phyloP scores from a whole-genome alignment of 768 basidiomycete species.

The Coprinellus aureogranulatus region DNA sequence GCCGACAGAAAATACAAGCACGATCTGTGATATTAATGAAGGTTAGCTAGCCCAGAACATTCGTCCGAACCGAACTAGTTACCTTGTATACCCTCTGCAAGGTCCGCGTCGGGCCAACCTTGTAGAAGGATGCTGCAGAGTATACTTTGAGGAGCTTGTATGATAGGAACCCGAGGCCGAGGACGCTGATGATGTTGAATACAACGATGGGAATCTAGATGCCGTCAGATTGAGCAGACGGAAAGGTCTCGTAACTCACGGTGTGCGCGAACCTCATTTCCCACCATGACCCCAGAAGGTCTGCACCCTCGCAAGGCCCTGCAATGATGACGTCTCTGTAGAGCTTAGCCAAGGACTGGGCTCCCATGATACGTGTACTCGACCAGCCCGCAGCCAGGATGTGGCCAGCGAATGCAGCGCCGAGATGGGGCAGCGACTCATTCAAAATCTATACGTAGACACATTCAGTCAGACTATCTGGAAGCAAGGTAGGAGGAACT shows the following conservation, averaged over 20 bases:
- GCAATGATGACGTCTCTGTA: conserved; percentile 36
- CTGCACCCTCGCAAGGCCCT: conserved; percentile 37
- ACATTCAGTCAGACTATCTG: background rate
- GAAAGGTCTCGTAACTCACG: conserved; percentile 21
- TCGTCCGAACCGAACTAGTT: too few species aligned
- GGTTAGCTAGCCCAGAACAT: too few species aligned
- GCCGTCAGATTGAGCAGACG: background rate
- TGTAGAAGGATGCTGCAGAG: conserved; percentile 42
- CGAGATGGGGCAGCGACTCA: conserved; percentile 53
- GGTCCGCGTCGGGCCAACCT: conserved; percentile 45
- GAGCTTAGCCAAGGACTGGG: conserved; percentile 24
- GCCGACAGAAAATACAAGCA: conserved; percentile 45
- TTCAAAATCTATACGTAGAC: conserved; percentile 38
- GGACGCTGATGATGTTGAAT: conserved; percentile 34
- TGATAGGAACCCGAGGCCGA: conserved; percentile 36
- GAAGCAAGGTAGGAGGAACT: background rate
- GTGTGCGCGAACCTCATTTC: conserved; percentile 28
- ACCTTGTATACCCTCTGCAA: conserved; percentile 56
- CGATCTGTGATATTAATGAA: too few species aligned
- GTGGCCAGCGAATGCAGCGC: conserved; percentile 45
- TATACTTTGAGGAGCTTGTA: conserved; percentile 48
- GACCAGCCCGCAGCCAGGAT: conserved; percentile 48
- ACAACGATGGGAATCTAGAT: conserved; percentile 38
- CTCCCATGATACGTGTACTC: conserved; percentile 37
- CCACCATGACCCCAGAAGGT: conserved; percentile 46